Conservation (phyloP, 306 rosid genomes). For the Erythrophleum fordii region DNA sequence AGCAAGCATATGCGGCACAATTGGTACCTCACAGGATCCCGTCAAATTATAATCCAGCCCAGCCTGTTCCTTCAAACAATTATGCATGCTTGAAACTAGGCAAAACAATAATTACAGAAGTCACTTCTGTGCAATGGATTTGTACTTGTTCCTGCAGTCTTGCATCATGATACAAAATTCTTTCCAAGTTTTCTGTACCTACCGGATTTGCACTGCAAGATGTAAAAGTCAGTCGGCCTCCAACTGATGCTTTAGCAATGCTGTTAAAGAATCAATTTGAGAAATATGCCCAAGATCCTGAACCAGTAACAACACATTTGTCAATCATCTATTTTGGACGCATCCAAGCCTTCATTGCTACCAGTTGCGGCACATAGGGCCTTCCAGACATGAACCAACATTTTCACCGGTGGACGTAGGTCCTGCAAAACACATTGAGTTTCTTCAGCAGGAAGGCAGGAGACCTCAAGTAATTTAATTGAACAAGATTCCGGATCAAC, state of each 20-base stretch:
- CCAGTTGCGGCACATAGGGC: slow-evolving; percentile 73
- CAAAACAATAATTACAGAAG: slow-evolving; percentile 13
- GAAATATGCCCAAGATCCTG: neutral
- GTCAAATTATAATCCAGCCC: neutral
- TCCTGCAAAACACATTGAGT: slow-evolving; percentile 51
- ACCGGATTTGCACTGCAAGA: neutral
- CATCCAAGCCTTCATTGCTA: slow-evolving; percentile 40
- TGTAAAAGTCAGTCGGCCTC: neutral
- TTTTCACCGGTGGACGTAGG: slow-evolving; percentile 77
- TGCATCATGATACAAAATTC: neutral
- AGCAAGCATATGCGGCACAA: too few relatives aligned
- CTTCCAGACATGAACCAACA: slow-evolving; percentile 91
- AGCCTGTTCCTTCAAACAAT: neutral
- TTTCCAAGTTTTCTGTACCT: neutral
- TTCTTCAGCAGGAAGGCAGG: slow-evolving; percentile 6
- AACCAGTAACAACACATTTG: slow-evolving; percentile 21
- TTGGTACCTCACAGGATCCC: neutral
- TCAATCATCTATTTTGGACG: slow-evolving; percentile 38
- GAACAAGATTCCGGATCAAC: neutral
- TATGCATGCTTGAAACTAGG: too few relatives aligned
- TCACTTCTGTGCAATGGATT: neutral
- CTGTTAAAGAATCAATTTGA: slow-evolving; percentile 7
- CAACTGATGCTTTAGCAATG: neutral
- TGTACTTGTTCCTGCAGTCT: neutral
- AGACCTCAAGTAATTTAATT: neutral